These are phyloP conservation scores for Calonectria leucothoes DNA, from an alignment of 2,329 filamentous ascomycete genomes.

Conservation along the genomic window DNA sequence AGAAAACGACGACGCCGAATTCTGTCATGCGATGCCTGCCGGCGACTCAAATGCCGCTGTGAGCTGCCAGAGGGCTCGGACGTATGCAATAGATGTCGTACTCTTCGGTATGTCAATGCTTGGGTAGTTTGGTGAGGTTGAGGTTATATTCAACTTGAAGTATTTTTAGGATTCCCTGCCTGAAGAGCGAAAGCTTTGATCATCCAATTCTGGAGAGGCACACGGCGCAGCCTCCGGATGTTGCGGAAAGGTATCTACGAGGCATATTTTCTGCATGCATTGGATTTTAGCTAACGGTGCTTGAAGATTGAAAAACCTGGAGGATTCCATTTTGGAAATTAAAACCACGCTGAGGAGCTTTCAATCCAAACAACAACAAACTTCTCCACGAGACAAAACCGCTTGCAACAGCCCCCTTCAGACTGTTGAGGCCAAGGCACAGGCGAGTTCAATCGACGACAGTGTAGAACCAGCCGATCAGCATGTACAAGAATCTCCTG, in stretches of 20 bases:
- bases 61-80: slow-evolving; percentile 27
- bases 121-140: not conserved
- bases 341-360: not conserved
- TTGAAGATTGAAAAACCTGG: not conserved
- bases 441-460: no score
- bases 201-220: not conserved
- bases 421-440: not conserved
- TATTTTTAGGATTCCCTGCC: not conserved
- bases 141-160: not conserved
- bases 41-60: slow-evolving; percentile 34
- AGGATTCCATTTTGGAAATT: not conserved
- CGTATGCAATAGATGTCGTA: slow-evolving; percentile 29
- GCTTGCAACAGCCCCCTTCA: no score
- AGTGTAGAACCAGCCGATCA: not conserved
- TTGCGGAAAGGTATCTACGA: not conserved
- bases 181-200: slow-evolving; percentile 5
- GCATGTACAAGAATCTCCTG: not conserved
- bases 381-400: no score
- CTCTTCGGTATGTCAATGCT: slow-evolving; percentile 7
- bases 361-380: not conserved
- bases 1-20: slow-evolving; percentile 32
- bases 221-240: not conserved
- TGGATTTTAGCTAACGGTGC: not conserved
- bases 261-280: no score
- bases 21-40: slow-evolving; percentile 33